These are phyloP conservation scores for Calonectria hawksworthii DNA, from an alignment of 2,329 filamentous ascomycete genomes.

Conservation along the genomic window DNA sequence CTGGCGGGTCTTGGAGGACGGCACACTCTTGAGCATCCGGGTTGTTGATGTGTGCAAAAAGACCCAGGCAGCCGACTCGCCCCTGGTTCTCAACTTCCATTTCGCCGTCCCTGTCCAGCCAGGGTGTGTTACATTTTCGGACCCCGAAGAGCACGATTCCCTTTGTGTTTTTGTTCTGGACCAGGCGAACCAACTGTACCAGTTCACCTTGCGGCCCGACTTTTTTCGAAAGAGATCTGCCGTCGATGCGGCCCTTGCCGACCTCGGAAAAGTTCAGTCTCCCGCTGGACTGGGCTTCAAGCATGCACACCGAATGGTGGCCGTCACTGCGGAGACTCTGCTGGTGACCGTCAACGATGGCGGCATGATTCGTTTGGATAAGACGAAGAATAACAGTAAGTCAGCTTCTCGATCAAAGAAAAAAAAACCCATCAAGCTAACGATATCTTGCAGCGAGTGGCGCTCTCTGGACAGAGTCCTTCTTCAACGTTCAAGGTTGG, in stretches of 20 bases:
- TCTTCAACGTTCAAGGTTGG: slow-evolving; percentile 82
- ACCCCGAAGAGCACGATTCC: slow-evolving; percentile 82
- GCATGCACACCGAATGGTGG: slow-evolving; percentile 84
- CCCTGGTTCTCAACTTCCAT: slow-evolving; percentile 81
- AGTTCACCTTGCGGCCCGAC: slow-evolving; percentile 85
- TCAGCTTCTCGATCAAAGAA: neutral
- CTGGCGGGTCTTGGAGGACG: slow-evolving; percentile 89
- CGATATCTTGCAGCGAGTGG: slow-evolving; percentile 39
- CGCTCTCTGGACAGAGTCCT: slow-evolving; percentile 75
- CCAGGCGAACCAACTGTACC: slow-evolving; percentile 83
- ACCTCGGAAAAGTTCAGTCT: slow-evolving; percentile 81
- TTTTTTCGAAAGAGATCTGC: slow-evolving; percentile 80
- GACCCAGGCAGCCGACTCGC: slow-evolving; percentile 75
- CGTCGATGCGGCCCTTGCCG: slow-evolving; percentile 80
- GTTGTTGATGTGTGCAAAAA: slow-evolving; percentile 84
- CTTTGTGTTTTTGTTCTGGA: slow-evolving; percentile 86
- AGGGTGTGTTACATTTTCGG: slow-evolving; percentile 85
- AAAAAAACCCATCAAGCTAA: slow-evolving; percentile 16
- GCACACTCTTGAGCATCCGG: slow-evolving; percentile 85
- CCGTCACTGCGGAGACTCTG: slow-evolving; percentile 79
- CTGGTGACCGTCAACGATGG: slow-evolving; percentile 87
- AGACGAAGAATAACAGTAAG: slow-evolving; percentile 66
- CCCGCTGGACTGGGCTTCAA: slow-evolving; percentile 84
- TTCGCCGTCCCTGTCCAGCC: slow-evolving; percentile 82
- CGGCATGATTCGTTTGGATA: slow-evolving; percentile 78